Evolutionary conservation across 257 asterid genomes (phyloP).

Genomic region (Nicotiana knightiana): DNA sequence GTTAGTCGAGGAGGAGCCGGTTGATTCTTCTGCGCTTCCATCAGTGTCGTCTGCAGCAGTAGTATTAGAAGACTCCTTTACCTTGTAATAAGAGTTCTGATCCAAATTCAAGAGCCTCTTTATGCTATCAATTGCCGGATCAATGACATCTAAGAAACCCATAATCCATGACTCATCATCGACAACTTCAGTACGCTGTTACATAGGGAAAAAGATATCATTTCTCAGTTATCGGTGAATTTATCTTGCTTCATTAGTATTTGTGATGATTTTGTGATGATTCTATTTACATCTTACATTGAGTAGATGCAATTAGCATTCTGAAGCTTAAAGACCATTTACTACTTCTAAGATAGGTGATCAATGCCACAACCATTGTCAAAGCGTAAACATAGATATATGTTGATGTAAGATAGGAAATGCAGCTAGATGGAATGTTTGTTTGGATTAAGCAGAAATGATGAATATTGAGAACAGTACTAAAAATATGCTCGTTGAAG

Average conservation of each 20-base stretch:
- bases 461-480: background rate
- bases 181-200: constrained; percentile 89
- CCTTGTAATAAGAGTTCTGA: constrained; percentile 19
- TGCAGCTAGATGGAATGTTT: background rate
- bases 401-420: background rate
- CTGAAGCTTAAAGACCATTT: background rate
- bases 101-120: constrained; percentile 53
- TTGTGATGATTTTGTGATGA: too few relatives aligned
- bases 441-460: background rate
- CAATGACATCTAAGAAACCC: constrained; percentile 93
- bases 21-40: constrained; percentile 8
- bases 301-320: background rate
- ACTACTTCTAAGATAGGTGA: background rate
- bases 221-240: background rate
- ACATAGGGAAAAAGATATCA: constrained; percentile 10
- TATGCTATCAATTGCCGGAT: constrained; percentile 86
- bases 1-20: too few relatives aligned
- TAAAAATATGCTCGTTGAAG: background rate
- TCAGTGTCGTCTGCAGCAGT: constrained; percentile 6
- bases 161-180: constrained; percentile 93
- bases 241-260: background rate
- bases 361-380: background rate
- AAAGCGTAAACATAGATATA: background rate
- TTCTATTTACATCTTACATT: too few relatives aligned
- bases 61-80: constrained; percentile 12